Conservation (phyloP, 192 early-diverging fungal genomes). For the Coemansia sp. region DNA sequence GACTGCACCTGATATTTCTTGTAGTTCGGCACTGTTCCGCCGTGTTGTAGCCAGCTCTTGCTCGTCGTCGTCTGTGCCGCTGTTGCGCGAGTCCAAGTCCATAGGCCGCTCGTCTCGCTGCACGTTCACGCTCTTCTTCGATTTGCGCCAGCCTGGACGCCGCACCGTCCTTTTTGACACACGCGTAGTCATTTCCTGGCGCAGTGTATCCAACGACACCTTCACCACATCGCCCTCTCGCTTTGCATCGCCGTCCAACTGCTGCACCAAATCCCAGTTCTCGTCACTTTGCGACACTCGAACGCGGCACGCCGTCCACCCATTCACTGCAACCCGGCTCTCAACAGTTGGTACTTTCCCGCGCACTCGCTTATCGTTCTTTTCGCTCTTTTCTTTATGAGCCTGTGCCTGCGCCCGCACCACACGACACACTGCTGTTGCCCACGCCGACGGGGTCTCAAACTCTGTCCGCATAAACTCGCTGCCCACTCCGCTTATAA, state of each 20-base stretch:
- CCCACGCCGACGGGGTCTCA: slow-evolving; percentile 66
- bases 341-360: slow-evolving; percentile 11
- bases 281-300: slow-evolving; percentile 16
- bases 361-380: background rate
- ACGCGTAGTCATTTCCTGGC: slow-evolving; percentile 27
- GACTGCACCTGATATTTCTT: slow-evolving; percentile 21
- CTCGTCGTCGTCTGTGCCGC: slow-evolving; percentile 8
- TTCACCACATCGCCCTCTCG: slow-evolving; percentile 1
- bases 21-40: slow-evolving; percentile 6
- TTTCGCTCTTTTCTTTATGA: slow-evolving; percentile 1
- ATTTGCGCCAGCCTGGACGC: background rate
- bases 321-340: slow-evolving; percentile 62
- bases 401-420: slow-evolving; percentile 45
- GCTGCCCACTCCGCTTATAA: slow-evolving; percentile 18
- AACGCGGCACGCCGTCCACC: slow-evolving; percentile 65
- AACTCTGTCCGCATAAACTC: slow-evolving; percentile 53
- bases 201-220: slow-evolving; percentile 32
- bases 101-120: background rate
- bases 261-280: slow-evolving; percentile 19
- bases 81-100: slow-evolving; percentile 4
- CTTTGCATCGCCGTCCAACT: slow-evolving; percentile 9
- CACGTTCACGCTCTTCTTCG: background rate
- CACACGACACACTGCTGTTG: slow-evolving; percentile 60
- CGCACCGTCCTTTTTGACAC: slow-evolving; percentile 6
- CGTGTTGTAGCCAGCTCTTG: slow-evolving; percentile 6